Conservation (phyloP, 192 early-diverging fungal species). For the Backusella luteola region DNA sequence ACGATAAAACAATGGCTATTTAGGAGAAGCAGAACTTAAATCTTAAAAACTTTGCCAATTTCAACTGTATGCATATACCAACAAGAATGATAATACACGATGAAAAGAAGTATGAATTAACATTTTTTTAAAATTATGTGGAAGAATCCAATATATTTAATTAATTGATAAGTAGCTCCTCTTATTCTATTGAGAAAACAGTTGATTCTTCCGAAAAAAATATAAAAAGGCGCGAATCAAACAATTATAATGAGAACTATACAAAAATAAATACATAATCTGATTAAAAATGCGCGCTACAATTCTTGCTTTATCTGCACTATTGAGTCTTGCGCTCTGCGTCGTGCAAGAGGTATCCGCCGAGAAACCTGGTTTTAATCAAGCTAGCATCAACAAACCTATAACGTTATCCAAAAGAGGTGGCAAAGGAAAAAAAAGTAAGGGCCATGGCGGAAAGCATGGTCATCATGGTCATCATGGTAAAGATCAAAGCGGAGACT, state of each 20-base stretch:
- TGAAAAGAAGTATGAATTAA: slow-evolving; percentile 1
- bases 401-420: not conserved
- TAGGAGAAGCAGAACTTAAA: not conserved
- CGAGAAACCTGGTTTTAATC: not conserved
- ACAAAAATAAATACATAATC: not conserved
- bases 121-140: not conserved
- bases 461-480: not conserved
- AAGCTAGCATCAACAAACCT: not conserved
- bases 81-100: not conserved
- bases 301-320: not conserved
- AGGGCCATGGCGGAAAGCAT: not conserved
- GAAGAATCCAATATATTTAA: not conserved
- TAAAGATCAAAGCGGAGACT: not conserved
- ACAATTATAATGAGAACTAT: not conserved
- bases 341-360: not conserved
- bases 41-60: not conserved
- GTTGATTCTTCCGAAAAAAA: not conserved
- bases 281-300: not conserved
- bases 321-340: not conserved
- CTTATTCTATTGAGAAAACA: not conserved
- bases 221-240: not conserved
- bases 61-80: not conserved
- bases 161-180: not conserved
- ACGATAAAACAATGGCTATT: not conserved
- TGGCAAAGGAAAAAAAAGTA: not conserved